These are phyloP conservation scores for Amanita phalloides DNA, from an alignment of 768 basidiomycete species.

Conservation along the genomic window DNA sequence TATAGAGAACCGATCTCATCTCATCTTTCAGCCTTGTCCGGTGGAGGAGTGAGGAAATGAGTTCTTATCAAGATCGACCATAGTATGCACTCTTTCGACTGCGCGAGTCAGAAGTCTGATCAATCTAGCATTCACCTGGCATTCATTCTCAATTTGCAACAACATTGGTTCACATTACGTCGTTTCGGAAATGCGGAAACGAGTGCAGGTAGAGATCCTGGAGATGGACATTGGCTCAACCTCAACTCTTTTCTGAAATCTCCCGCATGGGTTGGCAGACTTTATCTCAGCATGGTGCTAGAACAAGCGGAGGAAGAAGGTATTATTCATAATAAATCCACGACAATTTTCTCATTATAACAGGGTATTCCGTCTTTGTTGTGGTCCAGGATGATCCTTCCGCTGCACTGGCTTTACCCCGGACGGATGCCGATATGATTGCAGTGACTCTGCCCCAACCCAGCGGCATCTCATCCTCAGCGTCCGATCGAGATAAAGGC, in stretches of 20 bases:
- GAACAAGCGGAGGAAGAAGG: constrained; percentile 85
- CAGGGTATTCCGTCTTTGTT: constrained; percentile 77
- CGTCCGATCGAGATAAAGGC: neutral
- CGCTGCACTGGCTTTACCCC: constrained; percentile 43
- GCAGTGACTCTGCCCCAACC: constrained; percentile 54
- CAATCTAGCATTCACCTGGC: constrained; percentile 60
- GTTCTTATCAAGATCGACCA: constrained; percentile 60
- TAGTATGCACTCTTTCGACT: constrained; percentile 40
- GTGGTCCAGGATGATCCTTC: constrained; percentile 55
- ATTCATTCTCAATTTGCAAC: constrained; percentile 77
- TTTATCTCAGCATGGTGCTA: constrained; percentile 78
- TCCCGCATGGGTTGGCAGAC: constrained; percentile 78
- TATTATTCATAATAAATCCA: constrained; percentile 15
- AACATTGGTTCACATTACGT: constrained; percentile 86
- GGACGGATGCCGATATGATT: constrained; percentile 61
- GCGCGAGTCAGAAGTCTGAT: neutral
- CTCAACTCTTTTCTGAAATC: constrained; percentile 61
- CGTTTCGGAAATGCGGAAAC: constrained; percentile 54
- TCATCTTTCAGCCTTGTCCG: constrained; percentile 48
- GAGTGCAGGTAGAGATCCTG: constrained; percentile 30
- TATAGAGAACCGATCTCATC: constrained; percentile 6
- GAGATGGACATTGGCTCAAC: constrained; percentile 77
- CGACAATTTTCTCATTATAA: neutral
- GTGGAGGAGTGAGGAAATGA: constrained; percentile 82
- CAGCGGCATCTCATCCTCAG: constrained; percentile 17